Evolutionary conservation across 139 green algal genomes (phyloP).

Genomic region (Pleodorina starrii): DNA sequence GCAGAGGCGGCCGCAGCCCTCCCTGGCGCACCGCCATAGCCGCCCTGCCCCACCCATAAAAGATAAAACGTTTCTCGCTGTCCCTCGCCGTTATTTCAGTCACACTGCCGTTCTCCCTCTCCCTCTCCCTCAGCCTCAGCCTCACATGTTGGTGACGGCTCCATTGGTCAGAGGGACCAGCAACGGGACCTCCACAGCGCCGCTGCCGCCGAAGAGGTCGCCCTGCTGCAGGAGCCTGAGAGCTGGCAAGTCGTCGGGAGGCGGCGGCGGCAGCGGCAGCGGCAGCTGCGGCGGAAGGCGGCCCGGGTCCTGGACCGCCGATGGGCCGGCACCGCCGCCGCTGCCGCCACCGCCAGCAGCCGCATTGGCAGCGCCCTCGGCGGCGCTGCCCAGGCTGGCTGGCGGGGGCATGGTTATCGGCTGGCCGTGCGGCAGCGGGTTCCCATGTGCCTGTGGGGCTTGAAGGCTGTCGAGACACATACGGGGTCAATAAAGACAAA

Average conservation of each 20-base stretch:
- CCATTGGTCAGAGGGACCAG: conserved; percentile 11
- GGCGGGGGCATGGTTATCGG: neutral
- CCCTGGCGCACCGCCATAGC: no score
- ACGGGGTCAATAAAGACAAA: no score
- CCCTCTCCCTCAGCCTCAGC: no score
- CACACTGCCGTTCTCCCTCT: no score
- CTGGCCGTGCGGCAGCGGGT: neutral
- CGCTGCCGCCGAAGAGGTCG: neutral
- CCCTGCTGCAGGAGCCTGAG: conserved; percentile 6
- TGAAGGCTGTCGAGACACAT: neutral
- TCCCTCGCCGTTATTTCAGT: no score
- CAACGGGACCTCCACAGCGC: neutral
- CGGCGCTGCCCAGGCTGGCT: neutral
- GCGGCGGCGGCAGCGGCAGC: neutral
- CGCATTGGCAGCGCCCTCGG: neutral
- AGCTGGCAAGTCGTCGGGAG: neutral
- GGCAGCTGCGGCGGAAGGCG: no score
- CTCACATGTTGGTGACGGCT: conserved; percentile 10
- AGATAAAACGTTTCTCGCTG: no score
- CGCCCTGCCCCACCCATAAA: no score
- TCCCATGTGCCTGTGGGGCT: neutral
- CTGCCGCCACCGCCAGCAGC: neutral
- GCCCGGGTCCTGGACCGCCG: neutral
- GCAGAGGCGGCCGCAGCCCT: no score
- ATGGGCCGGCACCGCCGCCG: neutral